Evolutionary conservation across 2,329 filamentous ascomycete species (phyloP), one percentile per base, ranked within the genome.

Genomic region (Ceratocystis smalleyi): DNA sequence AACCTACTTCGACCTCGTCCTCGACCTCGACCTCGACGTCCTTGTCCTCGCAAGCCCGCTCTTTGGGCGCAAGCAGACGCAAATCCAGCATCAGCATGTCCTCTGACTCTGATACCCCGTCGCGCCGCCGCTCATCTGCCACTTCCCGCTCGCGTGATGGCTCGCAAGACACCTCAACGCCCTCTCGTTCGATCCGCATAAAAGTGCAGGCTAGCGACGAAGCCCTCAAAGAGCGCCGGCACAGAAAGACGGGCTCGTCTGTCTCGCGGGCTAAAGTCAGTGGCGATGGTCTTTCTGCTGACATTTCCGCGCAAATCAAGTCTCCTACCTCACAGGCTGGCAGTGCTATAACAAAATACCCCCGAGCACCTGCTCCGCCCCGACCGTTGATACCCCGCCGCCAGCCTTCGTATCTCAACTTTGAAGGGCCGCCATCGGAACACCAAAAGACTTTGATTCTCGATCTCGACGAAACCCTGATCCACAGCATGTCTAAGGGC

Each of bases 401-500:
- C 64, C 89, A 96, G 71, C 90, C 91, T 22, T 96, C 91, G 0
- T 96, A 96, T 72, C 82, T 89, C 51, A 83, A 85, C 65, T 73
- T 82, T 32, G 78, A 82, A 65, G 76, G 82, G 67, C 72, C 80
- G 65, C 70, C 74, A 69, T 75, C 75, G 61, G 77, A 83, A 57
- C 84, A 86, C 67, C 87, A 94, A 71, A 99, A 99, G 79, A 99
- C 94, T 0, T 77, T 99, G 66, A 91, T 99, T 68, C 80, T 99
- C 62, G 94, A 99, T 73, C 83, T 99, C 19, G 94, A 99, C 74
- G 94, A 99, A 75, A 99, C 94, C 0, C 77, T 99, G 69, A 99
- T 99, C 69, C 94, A 99, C 79, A 96, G 91, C 74, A 91, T 97
- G 81, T 91, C 92, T 67, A 96, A 96, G 73, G 94, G 94, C 35